phyloP scores from a whole-genome alignment of 148 eudicot genomes.

The Camellia granthamiana region DNA sequence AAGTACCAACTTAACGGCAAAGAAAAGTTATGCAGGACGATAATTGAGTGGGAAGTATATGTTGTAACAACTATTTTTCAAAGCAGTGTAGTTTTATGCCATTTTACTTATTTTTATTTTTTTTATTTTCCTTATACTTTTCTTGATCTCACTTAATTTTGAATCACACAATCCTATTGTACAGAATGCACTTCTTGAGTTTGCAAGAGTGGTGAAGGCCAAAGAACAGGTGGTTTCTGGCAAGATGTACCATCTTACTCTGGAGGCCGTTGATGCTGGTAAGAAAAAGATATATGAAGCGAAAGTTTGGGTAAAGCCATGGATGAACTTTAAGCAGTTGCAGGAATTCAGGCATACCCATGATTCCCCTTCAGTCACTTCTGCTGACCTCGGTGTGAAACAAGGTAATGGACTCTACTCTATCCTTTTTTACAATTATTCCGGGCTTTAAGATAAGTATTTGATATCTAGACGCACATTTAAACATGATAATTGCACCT shows the following conservation, averaged over 20 bases:
- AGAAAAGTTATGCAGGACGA: neutral
- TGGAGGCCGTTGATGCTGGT: conserved; percentile 59
- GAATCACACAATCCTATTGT: neutral
- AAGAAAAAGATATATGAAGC: conserved; percentile 60
- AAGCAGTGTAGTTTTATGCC: neutral
- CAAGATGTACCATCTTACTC: conserved; percentile 47
- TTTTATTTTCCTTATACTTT: neutral
- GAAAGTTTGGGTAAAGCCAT: conserved; percentile 76
- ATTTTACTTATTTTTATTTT: neutral
- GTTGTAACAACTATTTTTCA: too few relatives aligned
- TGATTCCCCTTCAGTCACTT: conserved; percentile 31
- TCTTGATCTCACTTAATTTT: neutral
- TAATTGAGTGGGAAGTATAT: neutral
- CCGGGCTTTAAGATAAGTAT: neutral
- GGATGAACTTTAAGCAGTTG: conserved; percentile 67
- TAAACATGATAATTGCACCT: neutral
- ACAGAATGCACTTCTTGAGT: conserved; percentile 45
- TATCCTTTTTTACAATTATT: neutral
- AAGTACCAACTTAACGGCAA: too few relatives aligned
- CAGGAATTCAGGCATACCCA: conserved; percentile 56
- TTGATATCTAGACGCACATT: neutral
- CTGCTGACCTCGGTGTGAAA: conserved; percentile 32
- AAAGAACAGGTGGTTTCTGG: conserved; percentile 64
- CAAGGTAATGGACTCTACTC: conserved; percentile 28
- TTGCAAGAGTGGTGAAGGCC: conserved; percentile 40